A percentile compares a stretch with the other conserved stretches of the same genome.
phyloP scores from a whole-genome alignment of 441 rosid species.

The Erysimum cheiri region DNA sequence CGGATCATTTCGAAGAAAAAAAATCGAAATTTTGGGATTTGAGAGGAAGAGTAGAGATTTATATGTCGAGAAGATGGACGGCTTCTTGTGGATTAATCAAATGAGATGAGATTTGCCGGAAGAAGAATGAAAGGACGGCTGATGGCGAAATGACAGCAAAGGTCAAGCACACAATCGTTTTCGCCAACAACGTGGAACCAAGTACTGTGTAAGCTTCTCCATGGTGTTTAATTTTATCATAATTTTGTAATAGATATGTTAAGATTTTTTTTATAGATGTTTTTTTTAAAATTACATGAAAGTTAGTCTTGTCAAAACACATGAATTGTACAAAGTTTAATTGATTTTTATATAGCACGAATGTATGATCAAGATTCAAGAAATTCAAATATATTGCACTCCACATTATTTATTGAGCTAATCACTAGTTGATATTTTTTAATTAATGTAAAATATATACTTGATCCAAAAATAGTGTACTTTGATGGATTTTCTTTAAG shows the following conservation, averaged over 20 bases:
- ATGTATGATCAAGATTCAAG: neutral
- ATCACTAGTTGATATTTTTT: neutral
- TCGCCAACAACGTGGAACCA: conserved; percentile 43
- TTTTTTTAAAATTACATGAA: neutral
- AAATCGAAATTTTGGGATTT: conserved; percentile 27
- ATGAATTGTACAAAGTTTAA: neutral
- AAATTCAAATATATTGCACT: neutral
- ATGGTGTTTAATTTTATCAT: conserved; percentile 14
- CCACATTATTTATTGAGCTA: neutral
- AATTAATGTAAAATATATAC: neutral
- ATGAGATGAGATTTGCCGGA: conserved; percentile 30
- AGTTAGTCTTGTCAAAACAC: conserved; percentile 8
- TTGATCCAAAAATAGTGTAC: neutral
- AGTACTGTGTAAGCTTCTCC: conserved; percentile 19
- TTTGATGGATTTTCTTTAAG: neutral
- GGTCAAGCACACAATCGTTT: conserved; percentile 39
- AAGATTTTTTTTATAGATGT: too few relatives aligned
- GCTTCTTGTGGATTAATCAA: conserved; percentile 7
- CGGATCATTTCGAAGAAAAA: conserved; percentile 31
- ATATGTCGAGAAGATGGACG: neutral
- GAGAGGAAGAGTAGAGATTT: conserved; percentile 17
- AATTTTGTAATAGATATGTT: neutral
- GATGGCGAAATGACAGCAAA: conserved; percentile 36
- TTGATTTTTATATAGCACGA: neutral
- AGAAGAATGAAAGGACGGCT: conserved; percentile 35